Conservation (phyloP, 192 early-diverging fungal genomes). For the Coemansia guatemalensis region DNA sequence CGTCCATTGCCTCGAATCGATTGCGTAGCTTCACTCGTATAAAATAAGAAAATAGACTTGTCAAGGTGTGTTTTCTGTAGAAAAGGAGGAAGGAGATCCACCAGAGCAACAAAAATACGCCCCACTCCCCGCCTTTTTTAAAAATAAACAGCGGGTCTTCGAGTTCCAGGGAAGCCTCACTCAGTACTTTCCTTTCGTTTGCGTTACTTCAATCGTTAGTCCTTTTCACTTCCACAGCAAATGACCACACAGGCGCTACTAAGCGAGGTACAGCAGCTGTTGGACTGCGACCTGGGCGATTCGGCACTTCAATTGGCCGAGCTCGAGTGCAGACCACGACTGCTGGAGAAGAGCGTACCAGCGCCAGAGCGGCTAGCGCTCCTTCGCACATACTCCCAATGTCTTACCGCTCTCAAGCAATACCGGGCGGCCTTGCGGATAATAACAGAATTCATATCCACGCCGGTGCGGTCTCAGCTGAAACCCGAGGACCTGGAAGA, state of each 20-base stretch:
- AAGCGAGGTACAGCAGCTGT: conserved; percentile 36
- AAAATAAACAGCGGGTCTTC: not conserved
- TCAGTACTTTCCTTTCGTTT: not conserved
- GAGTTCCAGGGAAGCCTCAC: not conserved
- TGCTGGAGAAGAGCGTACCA: conserved; percentile 5
- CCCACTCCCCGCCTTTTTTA: not conserved
- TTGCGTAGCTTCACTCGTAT: not conserved
- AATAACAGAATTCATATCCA: conserved; percentile 36
- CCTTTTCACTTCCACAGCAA: not conserved
- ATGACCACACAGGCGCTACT: conserved; percentile 22
- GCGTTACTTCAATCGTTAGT: not conserved
- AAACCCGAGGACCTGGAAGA: conserved; percentile 23
- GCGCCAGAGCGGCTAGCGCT: conserved; percentile 24
- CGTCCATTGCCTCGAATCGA: conserved; percentile 51
- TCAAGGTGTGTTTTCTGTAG: not conserved
- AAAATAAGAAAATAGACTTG: not conserved
- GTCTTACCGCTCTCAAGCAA: conserved; percentile 20
- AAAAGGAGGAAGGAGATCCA: not conserved
- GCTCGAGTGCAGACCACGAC: conserved; percentile 35
- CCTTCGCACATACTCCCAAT: conserved; percentile 14
- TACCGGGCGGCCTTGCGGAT: conserved; percentile 24
- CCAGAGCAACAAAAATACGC: not conserved
- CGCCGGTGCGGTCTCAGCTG: conserved; percentile 21
- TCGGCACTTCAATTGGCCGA: conserved; percentile 45
- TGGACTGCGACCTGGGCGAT: conserved; percentile 43